Conservation (phyloP, 768 basidiomycete species). For the Pisolithus microcarpus region DNA sequence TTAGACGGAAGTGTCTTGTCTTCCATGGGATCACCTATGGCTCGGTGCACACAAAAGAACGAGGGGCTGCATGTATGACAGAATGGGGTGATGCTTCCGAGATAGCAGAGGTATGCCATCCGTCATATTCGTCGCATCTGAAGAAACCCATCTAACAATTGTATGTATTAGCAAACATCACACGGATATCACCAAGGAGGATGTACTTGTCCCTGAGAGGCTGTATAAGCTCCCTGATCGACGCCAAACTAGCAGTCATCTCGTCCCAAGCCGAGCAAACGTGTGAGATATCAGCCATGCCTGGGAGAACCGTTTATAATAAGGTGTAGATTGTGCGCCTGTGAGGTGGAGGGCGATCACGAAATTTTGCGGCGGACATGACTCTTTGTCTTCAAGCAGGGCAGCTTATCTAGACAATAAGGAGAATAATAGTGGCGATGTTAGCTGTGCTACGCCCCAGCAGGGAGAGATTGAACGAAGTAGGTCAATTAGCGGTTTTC, state of each 20-base stretch:
- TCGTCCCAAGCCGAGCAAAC: slow-evolving; percentile 36
- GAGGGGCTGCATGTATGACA: slow-evolving; percentile 82
- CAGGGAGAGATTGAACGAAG: slow-evolving; percentile 2
- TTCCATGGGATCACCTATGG: slow-evolving; percentile 55
- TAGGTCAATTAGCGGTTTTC: slow-evolving; percentile 54
- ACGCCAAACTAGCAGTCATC: slow-evolving; percentile 56
- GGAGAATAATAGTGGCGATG: not conserved
- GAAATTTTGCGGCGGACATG: too few species aligned
- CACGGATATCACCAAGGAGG: not conserved
- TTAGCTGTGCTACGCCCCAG: not conserved
- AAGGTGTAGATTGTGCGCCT: too few species aligned
- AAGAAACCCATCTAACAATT: too few species aligned
- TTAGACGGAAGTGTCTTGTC: slow-evolving; percentile 41
- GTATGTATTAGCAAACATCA: slow-evolving; percentile 12
- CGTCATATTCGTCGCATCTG: too few species aligned
- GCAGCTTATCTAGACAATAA: not conserved
- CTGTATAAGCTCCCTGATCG: slow-evolving; percentile 51
- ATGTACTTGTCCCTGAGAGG: slow-evolving; percentile 50
- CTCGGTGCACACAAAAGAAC: slow-evolving; percentile 65
- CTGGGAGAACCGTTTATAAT: not conserved
- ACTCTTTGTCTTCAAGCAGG: too few species aligned
- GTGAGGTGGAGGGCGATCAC: not conserved
- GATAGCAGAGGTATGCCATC: too few species aligned
- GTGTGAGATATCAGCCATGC: slow-evolving; percentile 16
- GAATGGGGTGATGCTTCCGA: slow-evolving; percentile 67